These are phyloP conservation scores for Exophiala dermatitidis DNA, from an alignment of 2,329 filamentous ascomycete species.

Conservation along the genomic window DNA sequence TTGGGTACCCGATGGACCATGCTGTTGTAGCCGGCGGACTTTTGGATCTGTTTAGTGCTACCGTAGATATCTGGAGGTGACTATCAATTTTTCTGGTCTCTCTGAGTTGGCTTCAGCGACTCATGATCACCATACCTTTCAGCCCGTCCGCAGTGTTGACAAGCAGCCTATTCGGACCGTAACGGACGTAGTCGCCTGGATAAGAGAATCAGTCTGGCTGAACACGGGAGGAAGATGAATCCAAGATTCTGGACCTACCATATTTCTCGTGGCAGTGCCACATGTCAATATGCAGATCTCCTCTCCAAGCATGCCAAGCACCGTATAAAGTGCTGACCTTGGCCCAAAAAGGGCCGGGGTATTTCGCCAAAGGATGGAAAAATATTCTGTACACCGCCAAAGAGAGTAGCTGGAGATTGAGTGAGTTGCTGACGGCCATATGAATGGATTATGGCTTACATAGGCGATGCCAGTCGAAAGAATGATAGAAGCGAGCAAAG, in stretches of 20 bases:
- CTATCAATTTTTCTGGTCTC: too few species aligned
- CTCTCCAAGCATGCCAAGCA: constrained; percentile 18
- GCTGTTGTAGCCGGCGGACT: constrained; percentile 25
- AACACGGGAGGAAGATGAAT: background rate
- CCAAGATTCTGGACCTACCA: constrained; percentile 25
- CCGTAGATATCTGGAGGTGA: constrained; percentile 6
- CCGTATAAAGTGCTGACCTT: constrained; percentile 14
- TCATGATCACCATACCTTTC: constrained; percentile 38
- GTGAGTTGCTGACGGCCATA: too few species aligned
- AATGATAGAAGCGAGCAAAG: too few species aligned
- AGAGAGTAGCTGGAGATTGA: background rate
- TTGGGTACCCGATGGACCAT: constrained; percentile 17
- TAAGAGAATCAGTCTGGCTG: background rate
- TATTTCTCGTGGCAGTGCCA: constrained; percentile 33
- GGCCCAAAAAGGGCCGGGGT: constrained; percentile 54
- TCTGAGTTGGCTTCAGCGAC: background rate
- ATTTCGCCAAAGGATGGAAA: constrained; percentile 55
- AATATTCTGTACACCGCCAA: constrained; percentile 17
- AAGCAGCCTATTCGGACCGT: constrained; percentile 26
- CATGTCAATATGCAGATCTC: constrained; percentile 26
- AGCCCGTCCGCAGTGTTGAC: constrained; percentile 31
- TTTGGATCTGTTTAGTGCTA: constrained; percentile 28
- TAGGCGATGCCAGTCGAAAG: too few species aligned
- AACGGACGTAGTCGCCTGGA: constrained; percentile 31
- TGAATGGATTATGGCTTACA: too few species aligned